Conservation (phyloP, 2,329 filamentous ascomycete species). For the Alternaria sp. region DNA sequence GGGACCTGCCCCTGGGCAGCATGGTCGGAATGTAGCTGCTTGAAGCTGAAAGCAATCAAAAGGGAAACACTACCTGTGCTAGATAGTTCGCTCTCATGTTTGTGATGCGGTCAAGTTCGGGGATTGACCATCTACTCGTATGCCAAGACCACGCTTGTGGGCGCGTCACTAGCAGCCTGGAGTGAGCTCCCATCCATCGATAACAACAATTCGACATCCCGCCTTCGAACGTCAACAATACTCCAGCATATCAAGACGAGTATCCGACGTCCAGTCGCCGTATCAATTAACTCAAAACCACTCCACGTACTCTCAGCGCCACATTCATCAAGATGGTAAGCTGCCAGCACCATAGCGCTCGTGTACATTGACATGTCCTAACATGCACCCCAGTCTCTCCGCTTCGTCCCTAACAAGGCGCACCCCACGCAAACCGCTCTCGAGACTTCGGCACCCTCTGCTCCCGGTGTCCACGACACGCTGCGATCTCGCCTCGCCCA, state of each 20-base stretch:
- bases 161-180: slow-evolving; percentile 43
- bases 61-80: neutral
- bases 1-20: slow-evolving; percentile 43
- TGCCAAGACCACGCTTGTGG: slow-evolving; percentile 41
- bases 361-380: neutral
- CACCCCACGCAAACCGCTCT: slow-evolving; percentile 67
- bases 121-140: neutral
- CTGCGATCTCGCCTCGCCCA: slow-evolving; percentile 83
- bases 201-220: slow-evolving; percentile 18
- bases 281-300: neutral
- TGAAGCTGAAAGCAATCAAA: neutral
- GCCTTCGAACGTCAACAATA: slow-evolving; percentile 8
- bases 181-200: slow-evolving; percentile 9
- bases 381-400: slow-evolving; percentile 72
- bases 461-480: slow-evolving; percentile 91
- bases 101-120: neutral
- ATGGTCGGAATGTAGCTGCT: slow-evolving; percentile 24
- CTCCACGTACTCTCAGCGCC: neutral
- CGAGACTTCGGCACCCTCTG: slow-evolving; percentile 76
- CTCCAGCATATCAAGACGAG: neutral
- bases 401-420: slow-evolving; percentile 77
- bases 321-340: slow-evolving; percentile 25
- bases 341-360: slow-evolving; percentile 2
- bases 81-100: neutral
- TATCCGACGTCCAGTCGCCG: neutral